Base-by-base conservation (phyloP, 2,329 filamentous ascomycete species). In the Aureobasidium sp. region DNA sequence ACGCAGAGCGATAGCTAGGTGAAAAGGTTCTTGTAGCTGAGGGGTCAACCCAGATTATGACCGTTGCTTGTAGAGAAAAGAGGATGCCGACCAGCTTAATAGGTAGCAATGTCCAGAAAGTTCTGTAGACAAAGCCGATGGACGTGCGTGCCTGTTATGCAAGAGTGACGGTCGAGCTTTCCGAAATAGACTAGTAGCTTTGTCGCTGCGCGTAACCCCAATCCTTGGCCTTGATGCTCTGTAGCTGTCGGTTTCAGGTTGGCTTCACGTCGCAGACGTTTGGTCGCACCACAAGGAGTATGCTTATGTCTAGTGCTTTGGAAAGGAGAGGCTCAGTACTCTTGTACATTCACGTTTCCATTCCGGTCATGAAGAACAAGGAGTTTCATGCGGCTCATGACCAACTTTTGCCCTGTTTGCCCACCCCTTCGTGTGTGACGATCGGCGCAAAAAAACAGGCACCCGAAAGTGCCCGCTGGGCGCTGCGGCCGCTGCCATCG, bases 141-240 rank as follows among this genome's bases (percentile, higher is more conserved):
- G 53, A 57, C 55, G 55, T 58, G 39, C 55, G 55, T 47, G 55
- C 55, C 27, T 47, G 55, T 57, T 58, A 58, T 58, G 55, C 55
- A 58, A 58, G 55, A 58, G 55, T 58, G 55, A 58, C 55, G 55
- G 55, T 58, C 39, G 42, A 58, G 55, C 55, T 58, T 58, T 25
- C 55, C 42, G 20, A 48, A 58, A 58, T 48, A 37, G 55, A 45
- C 53, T 57, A 48, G 39, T 36, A 39, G 37, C 52, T 58, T 47
- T 36, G 37, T 45, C 53, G 51, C 37, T 22, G 52, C 22, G 51
- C 51, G 17, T 17, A 41, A 55, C 52, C 52, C 37, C 36, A 42
- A 42, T 57, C 14, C 37, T 25, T 57, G 25, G 53, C n/a, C 39
- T 34, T 42, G 37, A 14, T 53, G 34, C 11, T 22, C 36, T n/a